Evolutionary conservation across 78 protist genomes (phyloP).

Genomic region (Dictyostelium capitatum): DNA sequence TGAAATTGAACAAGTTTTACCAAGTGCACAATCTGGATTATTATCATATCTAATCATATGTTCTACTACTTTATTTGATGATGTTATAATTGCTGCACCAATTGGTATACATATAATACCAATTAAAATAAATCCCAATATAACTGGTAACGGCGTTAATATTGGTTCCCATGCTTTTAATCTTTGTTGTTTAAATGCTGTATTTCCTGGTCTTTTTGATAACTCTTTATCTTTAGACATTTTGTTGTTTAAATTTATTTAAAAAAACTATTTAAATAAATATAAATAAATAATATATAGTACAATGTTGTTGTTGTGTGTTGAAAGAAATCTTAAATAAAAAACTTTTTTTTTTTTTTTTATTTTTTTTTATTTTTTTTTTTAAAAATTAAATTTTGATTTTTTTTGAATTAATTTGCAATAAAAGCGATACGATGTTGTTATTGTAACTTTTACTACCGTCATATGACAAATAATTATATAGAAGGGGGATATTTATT

Average conservation of each 20-base stretch:
- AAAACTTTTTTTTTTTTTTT: no score
- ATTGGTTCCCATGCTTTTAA: conserved; percentile 97
- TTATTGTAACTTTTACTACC: no score
- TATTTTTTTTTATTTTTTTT: no score
- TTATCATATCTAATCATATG: conserved; percentile 42
- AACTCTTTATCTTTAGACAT: neutral
- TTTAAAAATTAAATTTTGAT: no score
- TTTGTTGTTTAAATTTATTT: neutral
- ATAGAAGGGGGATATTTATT: no score
- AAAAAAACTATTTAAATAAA: no score
- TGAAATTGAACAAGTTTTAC: conserved; percentile 19
- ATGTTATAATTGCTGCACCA: conserved; percentile 87
- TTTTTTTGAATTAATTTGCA: no score
- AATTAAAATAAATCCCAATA: conserved; percentile 86
- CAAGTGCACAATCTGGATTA: neutral
- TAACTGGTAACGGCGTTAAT: conserved; percentile 93
- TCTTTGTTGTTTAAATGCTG: conserved; percentile 95
- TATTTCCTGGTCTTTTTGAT: conserved; percentile 40
- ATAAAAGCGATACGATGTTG: no score
- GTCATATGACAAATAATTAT: no score
- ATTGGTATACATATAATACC: conserved; percentile 92
- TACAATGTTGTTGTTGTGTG: no score
- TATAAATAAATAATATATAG: no score
- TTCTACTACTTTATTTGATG: conserved; percentile 74
- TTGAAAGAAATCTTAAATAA: no score